Evolutionary conservation across 306 rosid species (phyloP).

Genomic region (Pterocarpus santalinus): DNA sequence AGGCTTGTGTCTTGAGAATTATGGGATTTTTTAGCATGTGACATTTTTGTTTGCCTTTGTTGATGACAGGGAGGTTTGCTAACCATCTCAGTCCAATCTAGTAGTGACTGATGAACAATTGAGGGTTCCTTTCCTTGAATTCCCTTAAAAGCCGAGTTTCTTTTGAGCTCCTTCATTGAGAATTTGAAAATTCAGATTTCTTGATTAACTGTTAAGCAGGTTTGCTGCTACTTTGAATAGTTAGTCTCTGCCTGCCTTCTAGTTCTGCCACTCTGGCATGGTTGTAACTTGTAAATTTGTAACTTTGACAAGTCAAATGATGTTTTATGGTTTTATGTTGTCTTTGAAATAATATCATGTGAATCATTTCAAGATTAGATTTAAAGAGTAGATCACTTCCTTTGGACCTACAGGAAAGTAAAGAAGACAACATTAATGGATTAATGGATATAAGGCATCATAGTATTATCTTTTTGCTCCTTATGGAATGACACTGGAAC

Average conservation of each 20-base stretch:
- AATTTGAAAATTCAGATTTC: slow-evolving; percentile 36
- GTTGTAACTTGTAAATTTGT: slow-evolving; percentile 14
- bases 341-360: slow-evolving; percentile 32
- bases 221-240: slow-evolving; percentile 33
- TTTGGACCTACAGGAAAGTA: slow-evolving; percentile 19
- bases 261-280: slow-evolving; percentile 36
- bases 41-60: slow-evolving; percentile 22
- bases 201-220: slow-evolving; percentile 35
- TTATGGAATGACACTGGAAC: neutral
- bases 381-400: neutral
- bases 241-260: slow-evolving; percentile 25
- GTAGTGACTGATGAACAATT: slow-evolving; percentile 24
- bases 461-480: neutral
- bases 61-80: slow-evolving; percentile 65
- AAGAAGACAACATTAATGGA: neutral
- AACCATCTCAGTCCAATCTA: slow-evolving; percentile 73
- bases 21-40: neutral
- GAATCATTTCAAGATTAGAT: slow-evolving; percentile 32
- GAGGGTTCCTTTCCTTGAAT: slow-evolving; percentile 27
- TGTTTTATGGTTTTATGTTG: slow-evolving; percentile 29
- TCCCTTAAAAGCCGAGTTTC: slow-evolving; percentile 10
- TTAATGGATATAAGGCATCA: neutral
- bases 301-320: slow-evolving; percentile 33
- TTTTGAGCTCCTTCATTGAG: slow-evolving; percentile 1
- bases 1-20: neutral